phyloP scores from a whole-genome alignment of 805 yeast genomes.

The Hanseniaspora mollemarum region DNA sequence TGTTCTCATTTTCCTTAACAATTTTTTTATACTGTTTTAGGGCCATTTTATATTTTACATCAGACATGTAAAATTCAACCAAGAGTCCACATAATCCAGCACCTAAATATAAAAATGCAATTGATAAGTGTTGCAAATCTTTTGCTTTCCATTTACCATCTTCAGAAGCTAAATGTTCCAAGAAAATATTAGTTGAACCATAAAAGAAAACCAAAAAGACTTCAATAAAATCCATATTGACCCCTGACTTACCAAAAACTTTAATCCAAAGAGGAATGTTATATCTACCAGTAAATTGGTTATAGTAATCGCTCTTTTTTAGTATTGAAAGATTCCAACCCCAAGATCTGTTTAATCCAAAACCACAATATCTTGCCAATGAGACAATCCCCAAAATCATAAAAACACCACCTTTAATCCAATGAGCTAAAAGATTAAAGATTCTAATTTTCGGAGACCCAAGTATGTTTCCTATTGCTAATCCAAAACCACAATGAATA shows the following conservation, averaged over 20 bases:
- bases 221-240: constrained; percentile 78
- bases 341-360: constrained; percentile 64
- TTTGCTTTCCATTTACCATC: constrained; percentile 84
- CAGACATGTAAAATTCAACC: constrained; percentile 52
- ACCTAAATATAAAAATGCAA: constrained; percentile 85
- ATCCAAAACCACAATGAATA: constrained; percentile 42
- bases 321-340: constrained; percentile 65
- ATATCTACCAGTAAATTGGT: constrained; percentile 23
- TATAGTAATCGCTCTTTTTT: constrained; percentile 19
- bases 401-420: constrained; percentile 91
- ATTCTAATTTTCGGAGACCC: constrained; percentile 52
- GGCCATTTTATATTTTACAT: constrained; percentile 46
- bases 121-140: constrained; percentile 80
- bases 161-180: constrained; percentile 72
- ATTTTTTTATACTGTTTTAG: constrained; percentile 23
- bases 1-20: constrained; percentile 3
- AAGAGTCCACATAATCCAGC: constrained; percentile 85
- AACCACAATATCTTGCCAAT: constrained; percentile 82
- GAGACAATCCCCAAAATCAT: constrained; percentile 62
- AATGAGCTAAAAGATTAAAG: constrained; percentile 82
- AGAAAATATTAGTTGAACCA: constrained; percentile 78
- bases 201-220: constrained; percentile 69
- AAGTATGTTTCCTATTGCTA: constrained; percentile 54
- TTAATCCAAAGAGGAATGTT: constrained; percentile 17
- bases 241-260: constrained; percentile 15